A percentile compares a stretch with the other conserved stretches of the same genome.
phyloP scores from a whole-genome alignment of 169 alveolate species.

The Cryptosporidium bovis region DNA sequence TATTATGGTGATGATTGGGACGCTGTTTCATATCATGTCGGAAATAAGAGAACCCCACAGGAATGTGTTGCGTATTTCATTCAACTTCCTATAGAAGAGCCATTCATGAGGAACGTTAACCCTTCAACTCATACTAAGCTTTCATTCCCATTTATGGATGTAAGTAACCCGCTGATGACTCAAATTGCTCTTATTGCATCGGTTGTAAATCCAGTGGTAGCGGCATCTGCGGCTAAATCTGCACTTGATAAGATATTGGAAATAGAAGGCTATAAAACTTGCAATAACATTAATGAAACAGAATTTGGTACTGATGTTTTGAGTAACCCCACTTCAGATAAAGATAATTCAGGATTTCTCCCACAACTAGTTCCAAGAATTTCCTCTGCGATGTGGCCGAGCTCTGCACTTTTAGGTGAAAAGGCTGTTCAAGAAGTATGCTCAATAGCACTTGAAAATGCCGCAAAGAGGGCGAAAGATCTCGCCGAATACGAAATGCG shows the following conservation, averaged over 20 bases:
- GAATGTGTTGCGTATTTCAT: conserved; percentile 80
- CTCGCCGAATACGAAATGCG: conserved; percentile 52
- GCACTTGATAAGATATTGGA: conserved; percentile 75
- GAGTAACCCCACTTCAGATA: neutral
- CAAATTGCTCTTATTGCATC: conserved; percentile 79
- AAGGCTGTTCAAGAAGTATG: conserved; percentile 68
- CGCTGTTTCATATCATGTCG: conserved; percentile 75
- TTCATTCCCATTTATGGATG: conserved; percentile 76
- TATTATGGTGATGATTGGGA: conserved; percentile 80
- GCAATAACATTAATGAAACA: neutral
- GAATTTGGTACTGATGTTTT: neutral
- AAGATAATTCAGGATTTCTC: neutral
- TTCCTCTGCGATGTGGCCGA: conserved; percentile 72
- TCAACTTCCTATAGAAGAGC: conserved; percentile 79
- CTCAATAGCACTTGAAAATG: conserved; percentile 63
- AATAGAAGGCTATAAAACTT: conserved; percentile 62
- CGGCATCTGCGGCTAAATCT: conserved; percentile 80
- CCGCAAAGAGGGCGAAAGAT: conserved; percentile 65
- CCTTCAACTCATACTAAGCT: conserved; percentile 57
- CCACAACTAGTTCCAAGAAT: conserved; percentile 49
- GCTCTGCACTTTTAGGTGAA: conserved; percentile 64
- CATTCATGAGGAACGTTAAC: conserved; percentile 73
- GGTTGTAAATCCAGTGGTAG: conserved; percentile 76
- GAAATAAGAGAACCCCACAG: conserved; percentile 76
- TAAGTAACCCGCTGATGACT: conserved; percentile 78